Evolutionary conservation across 768 basidiomycete species (phyloP).

Genomic region (Xerocomus spinulosus): DNA sequence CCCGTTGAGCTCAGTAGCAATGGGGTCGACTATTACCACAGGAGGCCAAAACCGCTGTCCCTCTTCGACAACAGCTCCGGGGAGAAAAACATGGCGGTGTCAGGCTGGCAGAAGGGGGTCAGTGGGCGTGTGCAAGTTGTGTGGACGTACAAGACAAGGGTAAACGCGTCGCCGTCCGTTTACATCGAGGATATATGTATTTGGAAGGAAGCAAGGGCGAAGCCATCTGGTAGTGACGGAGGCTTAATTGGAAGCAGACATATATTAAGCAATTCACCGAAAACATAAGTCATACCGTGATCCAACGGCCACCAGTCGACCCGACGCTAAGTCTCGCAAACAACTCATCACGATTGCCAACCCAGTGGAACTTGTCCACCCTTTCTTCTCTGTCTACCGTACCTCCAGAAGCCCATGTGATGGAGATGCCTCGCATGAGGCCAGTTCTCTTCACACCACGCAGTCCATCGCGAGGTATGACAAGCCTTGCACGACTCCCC

Average conservation of each 20-base stretch:
- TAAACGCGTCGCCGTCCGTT: too few species aligned
- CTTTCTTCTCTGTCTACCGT: conserved; percentile 32
- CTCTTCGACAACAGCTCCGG: conserved; percentile 73
- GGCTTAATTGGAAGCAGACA: conserved; percentile 11
- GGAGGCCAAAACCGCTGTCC: conserved; percentile 85
- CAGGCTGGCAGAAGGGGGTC: not conserved
- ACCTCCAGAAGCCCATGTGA: conserved; percentile 38
- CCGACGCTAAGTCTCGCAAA: conserved; percentile 59
- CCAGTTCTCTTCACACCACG: conserved; percentile 56
- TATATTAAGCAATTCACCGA: conserved; percentile 5
- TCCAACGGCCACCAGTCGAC: conserved; percentile 45
- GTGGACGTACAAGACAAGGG: conserved; percentile 4
- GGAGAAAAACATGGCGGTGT: conserved; percentile 73
- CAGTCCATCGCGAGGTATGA: conserved; percentile 43
- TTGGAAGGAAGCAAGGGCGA: conserved; percentile 19
- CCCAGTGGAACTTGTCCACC: conserved; percentile 56
- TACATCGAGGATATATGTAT: too few species aligned
- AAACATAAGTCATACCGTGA: conserved; percentile 40
- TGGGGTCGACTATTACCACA: conserved; percentile 51
- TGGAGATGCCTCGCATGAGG: conserved; percentile 46
- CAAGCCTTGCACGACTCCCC: conserved; percentile 40
- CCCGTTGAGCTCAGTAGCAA: not conserved
- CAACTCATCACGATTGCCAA: conserved; percentile 59
- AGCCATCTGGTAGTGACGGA: conserved; percentile 7
- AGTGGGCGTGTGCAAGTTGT: not conserved